Percentiles rank a stretch among this genome's conserved stretches.
These are phyloP conservation scores for Sanghuangporus weigelae DNA, from an alignment of 1,284 basidiomycete genomes.

Conservation along the genomic window DNA sequence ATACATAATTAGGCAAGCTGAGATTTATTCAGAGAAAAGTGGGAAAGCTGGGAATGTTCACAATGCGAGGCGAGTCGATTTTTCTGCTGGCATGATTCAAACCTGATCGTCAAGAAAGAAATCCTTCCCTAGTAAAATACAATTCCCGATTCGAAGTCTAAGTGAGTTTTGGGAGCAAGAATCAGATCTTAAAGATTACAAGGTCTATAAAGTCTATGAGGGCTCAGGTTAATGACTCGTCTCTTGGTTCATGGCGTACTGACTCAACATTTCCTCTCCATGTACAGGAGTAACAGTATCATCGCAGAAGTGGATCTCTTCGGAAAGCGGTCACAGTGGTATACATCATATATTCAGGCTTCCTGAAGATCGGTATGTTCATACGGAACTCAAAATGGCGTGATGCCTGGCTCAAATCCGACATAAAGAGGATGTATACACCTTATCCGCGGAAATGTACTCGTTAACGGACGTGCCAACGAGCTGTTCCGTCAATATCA, in stretches of 20 bases:
- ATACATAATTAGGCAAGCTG: not conserved
- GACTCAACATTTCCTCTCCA: not conserved
- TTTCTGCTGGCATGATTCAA: not conserved
- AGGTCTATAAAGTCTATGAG: conserved; percentile 18
- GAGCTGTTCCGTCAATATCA: conserved; percentile 59
- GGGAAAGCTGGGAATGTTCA: conserved; percentile 68
- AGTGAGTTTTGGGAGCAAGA: conserved; percentile 15
- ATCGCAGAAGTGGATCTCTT: not conserved
- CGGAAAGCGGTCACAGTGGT: not conserved
- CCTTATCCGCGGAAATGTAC: conserved; percentile 42
- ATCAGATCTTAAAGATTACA: conserved; percentile 14
- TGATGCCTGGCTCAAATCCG: not conserved
- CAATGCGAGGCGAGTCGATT: conserved; percentile 39
- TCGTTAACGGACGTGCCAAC: conserved; percentile 42
- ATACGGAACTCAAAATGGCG: not conserved
- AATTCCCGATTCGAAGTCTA: not conserved
- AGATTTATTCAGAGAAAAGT: conserved; percentile 47
- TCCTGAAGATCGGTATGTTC: conserved; percentile 41
- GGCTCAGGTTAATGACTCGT: conserved; percentile 23
- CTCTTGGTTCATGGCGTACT: not conserved
- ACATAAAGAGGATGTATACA: conserved; percentile 54
- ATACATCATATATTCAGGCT: conserved; percentile 30
- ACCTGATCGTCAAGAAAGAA: not conserved
- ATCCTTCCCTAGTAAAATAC: not conserved
- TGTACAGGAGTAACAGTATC: not conserved